These are phyloP conservation scores for Barnettozyma vustinii DNA, from an alignment of 805 yeast genomes.

Conservation along the genomic window DNA sequence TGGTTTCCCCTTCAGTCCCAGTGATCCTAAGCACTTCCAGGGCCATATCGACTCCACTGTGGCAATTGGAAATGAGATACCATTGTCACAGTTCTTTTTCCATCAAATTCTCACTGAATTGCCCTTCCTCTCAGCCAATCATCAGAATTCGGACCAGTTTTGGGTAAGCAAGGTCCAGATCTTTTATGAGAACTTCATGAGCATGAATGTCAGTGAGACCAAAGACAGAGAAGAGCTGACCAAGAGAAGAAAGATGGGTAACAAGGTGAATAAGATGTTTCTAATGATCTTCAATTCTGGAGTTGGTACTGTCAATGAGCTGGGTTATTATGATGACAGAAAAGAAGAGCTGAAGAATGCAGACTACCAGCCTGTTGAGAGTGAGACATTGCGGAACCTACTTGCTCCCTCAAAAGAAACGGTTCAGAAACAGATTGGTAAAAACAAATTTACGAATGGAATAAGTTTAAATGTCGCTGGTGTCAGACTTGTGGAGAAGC, in stretches of 20 bases:
- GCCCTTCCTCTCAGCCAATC: slow-evolving; percentile 57
- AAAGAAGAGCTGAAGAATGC: slow-evolving; percentile 23
- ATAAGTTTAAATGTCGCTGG: slow-evolving; percentile 63
- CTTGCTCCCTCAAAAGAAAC: slow-evolving; percentile 38
- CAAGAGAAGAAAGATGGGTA: slow-evolving; percentile 58
- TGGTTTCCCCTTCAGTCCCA: slow-evolving; percentile 68
- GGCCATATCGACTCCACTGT: slow-evolving; percentile 3
- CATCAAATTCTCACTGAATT: slow-evolving; percentile 57
- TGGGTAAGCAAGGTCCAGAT: slow-evolving; percentile 81
- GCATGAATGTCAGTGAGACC: slow-evolving; percentile 64
- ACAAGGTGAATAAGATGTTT: slow-evolving; percentile 56
- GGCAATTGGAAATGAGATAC: slow-evolving; percentile 38
- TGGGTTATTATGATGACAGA: slow-evolving; percentile 37
- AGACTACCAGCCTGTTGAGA: slow-evolving; percentile 22
- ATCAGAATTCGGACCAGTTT: slow-evolving; percentile 48
- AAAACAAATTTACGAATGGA: slow-evolving; percentile 43
- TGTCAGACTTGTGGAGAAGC: slow-evolving; percentile 38
- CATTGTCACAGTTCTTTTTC: slow-evolving; percentile 65
- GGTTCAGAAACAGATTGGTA: slow-evolving; percentile 27
- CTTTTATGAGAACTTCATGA: slow-evolving; percentile 73
- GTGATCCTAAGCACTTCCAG: slow-evolving; percentile 32
- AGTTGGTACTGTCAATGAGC: slow-evolving; percentile 55
- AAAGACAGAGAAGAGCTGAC: slow-evolving; percentile 73
- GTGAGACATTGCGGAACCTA: slow-evolving; percentile 28
- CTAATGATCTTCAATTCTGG: slow-evolving; percentile 72